These are phyloP conservation scores for Neurospora sp. DNA, from an alignment of 2,329 filamentous ascomycete species.

Conservation along the genomic window DNA sequence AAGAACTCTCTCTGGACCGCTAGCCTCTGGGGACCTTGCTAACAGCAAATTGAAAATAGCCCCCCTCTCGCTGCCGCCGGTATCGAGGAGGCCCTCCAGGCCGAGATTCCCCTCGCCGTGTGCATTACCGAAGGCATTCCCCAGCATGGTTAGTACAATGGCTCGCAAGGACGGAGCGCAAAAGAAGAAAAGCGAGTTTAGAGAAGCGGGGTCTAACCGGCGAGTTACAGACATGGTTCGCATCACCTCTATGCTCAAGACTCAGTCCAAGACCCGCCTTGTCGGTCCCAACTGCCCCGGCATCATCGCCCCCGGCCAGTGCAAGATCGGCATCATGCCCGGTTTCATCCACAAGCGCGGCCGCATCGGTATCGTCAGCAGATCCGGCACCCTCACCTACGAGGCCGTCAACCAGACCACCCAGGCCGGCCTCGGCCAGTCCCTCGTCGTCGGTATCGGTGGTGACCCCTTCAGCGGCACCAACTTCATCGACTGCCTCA, in stretches of 20 bases:
- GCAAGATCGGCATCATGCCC: conserved; percentile 99
- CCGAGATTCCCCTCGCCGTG: conserved; percentile 89
- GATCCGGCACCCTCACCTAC: conserved; percentile 96
- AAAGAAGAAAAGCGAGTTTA: conserved; percentile 5
- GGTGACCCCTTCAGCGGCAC: conserved; percentile 98
- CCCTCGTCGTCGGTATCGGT: conserved; percentile 94
- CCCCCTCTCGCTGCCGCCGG: conserved; percentile 84
- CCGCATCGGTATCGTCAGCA: conserved; percentile 95
- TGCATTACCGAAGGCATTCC: conserved; percentile 98
- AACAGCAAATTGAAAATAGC: conserved; percentile 33
- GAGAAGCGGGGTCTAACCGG: conserved; percentile 7
- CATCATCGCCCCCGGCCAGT: conserved; percentile 90
- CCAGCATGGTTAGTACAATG: conserved; percentile 65
- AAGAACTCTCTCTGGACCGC: conserved; percentile 39
- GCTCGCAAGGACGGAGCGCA: neutral
- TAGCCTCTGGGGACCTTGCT: conserved; percentile 2
- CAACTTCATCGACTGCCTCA: conserved; percentile 99
- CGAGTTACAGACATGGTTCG: conserved; percentile 77
- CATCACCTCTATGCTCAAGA: conserved; percentile 96
- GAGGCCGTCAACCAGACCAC: conserved; percentile 99
- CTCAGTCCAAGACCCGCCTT: conserved; percentile 91
- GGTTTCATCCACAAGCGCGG: conserved; percentile 99
- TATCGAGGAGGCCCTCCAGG: conserved; percentile 92
- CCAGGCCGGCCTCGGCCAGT: conserved; percentile 91
- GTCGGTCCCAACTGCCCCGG: conserved; percentile 97